phyloP scores from a whole-genome alignment of 2,329 filamentous ascomycete genomes.

The Hortaea sp. region DNA sequence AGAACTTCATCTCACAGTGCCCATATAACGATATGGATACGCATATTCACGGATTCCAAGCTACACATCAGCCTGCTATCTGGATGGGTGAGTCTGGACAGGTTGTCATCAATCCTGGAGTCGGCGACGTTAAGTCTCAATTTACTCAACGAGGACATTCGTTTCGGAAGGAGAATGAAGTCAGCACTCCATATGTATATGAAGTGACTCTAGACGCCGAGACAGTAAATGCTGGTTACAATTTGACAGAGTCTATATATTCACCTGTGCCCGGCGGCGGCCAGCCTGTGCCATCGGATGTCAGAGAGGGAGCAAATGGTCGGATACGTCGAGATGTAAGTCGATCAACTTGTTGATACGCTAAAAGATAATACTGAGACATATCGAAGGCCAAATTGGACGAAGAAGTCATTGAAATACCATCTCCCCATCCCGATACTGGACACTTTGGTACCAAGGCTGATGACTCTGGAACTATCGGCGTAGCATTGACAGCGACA shows the following conservation, averaged over 20 bases:
- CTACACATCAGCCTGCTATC: slow-evolving; percentile 43
- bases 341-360: neutral
- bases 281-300: slow-evolving; percentile 27
- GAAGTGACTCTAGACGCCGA: slow-evolving; percentile 33
- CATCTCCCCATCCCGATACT: neutral
- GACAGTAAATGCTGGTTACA: slow-evolving; percentile 18
- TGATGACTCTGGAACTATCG: slow-evolving; percentile 8
- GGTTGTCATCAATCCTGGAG: slow-evolving; percentile 33
- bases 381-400: too few species aligned
- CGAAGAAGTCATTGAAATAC: too few species aligned
- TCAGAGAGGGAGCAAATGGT: slow-evolving; percentile 33
- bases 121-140: slow-evolving; percentile 22
- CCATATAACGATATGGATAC: slow-evolving; percentile 37
- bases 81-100: slow-evolving; percentile 44
- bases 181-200: slow-evolving; percentile 38
- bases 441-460: too few species aligned
- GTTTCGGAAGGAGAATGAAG: slow-evolving; percentile 35
- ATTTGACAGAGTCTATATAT: slow-evolving; percentile 23
- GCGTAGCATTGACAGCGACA: slow-evolving; percentile 32
- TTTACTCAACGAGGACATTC: slow-evolving; percentile 34
- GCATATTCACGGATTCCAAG: slow-evolving; percentile 40
- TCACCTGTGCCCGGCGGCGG: slow-evolving; percentile 34
- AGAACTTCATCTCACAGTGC: slow-evolving; percentile 41
- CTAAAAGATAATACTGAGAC: too few species aligned
- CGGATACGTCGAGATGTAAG: slow-evolving; percentile 21